A percentile compares a stretch with the other conserved stretches of the same genome.
phyloP scores from a whole-genome alignment of 2,329 filamentous ascomycete genomes.

The Gremmenia infestans region DNA sequence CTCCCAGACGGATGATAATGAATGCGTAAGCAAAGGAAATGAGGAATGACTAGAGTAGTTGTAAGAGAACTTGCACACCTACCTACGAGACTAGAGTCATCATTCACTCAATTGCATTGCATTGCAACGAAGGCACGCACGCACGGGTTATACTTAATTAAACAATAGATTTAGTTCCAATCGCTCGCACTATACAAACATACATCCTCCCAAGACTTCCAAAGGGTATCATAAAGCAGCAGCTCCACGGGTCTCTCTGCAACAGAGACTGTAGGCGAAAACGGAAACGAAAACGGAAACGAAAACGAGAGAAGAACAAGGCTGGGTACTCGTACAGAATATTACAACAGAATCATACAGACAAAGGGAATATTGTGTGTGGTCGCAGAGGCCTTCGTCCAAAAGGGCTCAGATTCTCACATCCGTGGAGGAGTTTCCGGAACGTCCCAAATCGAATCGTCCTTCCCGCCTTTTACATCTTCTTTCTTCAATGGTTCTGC shows the following conservation, averaged over 20 bases:
- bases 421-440: conserved; percentile 33
- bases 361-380: background rate
- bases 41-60: no score
- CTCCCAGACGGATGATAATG: no score
- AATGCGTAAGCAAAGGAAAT: no score
- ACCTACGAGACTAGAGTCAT: no score
- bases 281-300: background rate
- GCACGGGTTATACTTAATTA: no score
- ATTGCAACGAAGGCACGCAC: no score
- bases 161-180: no score
- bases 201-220: background rate
- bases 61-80: no score
- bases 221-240: conserved; percentile 10
- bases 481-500: conserved; percentile 7
- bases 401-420: conserved; percentile 1
- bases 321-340: conserved; percentile 1
- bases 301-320: background rate
- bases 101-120: no score
- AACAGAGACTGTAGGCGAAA: no score
- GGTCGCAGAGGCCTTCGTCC: background rate
- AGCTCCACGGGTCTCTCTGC: background rate
- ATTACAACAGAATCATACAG: background rate
- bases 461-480: conserved; percentile 2
- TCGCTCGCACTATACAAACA: background rate
- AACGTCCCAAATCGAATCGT: conserved; percentile 31